phyloP scores from a whole-genome alignment of 1,139 yeast species.

The Geotrichum candidum region DNA sequence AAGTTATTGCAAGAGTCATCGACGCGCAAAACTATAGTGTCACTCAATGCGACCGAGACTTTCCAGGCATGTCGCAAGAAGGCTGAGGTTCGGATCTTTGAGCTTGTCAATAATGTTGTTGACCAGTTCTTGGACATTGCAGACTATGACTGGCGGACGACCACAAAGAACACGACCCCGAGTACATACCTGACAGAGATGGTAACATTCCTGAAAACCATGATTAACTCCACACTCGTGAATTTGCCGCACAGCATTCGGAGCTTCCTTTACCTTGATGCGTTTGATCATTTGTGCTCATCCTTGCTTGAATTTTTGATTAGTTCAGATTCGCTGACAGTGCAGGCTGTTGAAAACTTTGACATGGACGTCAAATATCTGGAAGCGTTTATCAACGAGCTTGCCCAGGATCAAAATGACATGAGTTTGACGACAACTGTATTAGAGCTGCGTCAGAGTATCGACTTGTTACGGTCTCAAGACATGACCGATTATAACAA shows the following conservation, averaged over 20 bases:
- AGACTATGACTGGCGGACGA: constrained; percentile 75
- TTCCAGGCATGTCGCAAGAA: constrained; percentile 60
- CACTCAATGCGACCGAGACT: constrained; percentile 47
- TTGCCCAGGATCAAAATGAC: constrained; percentile 35
- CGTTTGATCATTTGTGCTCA: constrained; percentile 77
- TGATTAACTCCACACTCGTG: constrained; percentile 81
- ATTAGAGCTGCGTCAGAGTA: constrained; percentile 55
- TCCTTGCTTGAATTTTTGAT: constrained; percentile 59
- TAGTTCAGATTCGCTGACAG: constrained; percentile 41
- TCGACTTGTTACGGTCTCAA: constrained; percentile 47
- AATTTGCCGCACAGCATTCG: constrained; percentile 75
- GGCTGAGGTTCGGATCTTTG: constrained; percentile 78
- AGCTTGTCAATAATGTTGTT: constrained; percentile 61
- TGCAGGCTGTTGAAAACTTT: constrained; percentile 52
- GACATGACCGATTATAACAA: constrained; percentile 52
- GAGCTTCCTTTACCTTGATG: constrained; percentile 73
- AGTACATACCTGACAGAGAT: constrained; percentile 74
- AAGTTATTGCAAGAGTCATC: constrained; percentile 32
- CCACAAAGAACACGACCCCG: constrained; percentile 52
- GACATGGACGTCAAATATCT: constrained; percentile 56
- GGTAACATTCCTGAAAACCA: constrained; percentile 79
- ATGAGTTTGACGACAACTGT: constrained; percentile 41
- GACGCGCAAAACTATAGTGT: constrained; percentile 30
- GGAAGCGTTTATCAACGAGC: constrained; percentile 45
- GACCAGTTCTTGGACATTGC: constrained; percentile 77